Conservation (phyloP, 352 stramenopile species). For the Pythium dissimile region DNA sequence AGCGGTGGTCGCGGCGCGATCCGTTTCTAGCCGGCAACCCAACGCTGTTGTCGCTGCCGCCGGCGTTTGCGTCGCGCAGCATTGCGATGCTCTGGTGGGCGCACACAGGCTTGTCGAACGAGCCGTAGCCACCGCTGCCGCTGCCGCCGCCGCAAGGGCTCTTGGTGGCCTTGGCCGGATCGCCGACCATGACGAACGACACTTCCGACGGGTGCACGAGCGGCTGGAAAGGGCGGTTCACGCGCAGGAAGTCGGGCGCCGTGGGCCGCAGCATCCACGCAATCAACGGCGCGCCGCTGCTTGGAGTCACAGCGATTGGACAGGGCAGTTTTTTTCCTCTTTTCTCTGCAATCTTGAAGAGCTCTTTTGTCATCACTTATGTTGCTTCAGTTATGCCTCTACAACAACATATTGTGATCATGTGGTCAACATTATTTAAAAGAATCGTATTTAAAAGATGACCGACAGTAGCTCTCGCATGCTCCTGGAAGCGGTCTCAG, state of each 20-base stretch:
- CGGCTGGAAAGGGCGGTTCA: conserved; percentile 7
- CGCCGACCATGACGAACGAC: not conserved
- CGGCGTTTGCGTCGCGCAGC: not conserved
- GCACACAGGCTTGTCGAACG: not conserved
- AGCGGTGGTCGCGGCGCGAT: conserved; percentile 32
- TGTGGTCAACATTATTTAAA: too few species aligned
- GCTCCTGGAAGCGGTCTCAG: not conserved
- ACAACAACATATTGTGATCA: too few species aligned
- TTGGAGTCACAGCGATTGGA: too few species aligned
- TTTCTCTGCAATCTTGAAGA: conserved; percentile 3
- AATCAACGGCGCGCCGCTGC: not conserved
- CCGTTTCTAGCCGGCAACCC: not conserved
- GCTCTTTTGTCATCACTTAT: conserved; percentile 1
- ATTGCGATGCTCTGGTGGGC: not conserved
- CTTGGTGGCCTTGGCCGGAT: not conserved
- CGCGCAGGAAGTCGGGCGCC: not conserved
- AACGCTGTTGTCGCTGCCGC: not conserved
- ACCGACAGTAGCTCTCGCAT: not conserved
- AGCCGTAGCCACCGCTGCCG: conserved; percentile 6
- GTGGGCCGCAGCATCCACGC: conserved; percentile 7
- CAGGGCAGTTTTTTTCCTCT: not conserved
- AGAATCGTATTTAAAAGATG: not conserved
- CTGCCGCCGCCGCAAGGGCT: not conserved
- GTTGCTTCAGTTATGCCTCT: too few species aligned
- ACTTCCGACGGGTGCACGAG: not conserved